Evolutionary conservation across 2,329 filamentous ascomycete species (phyloP), one percentile per base, ranked within the genome.

Genomic region (Nemania bipapillata): DNA sequence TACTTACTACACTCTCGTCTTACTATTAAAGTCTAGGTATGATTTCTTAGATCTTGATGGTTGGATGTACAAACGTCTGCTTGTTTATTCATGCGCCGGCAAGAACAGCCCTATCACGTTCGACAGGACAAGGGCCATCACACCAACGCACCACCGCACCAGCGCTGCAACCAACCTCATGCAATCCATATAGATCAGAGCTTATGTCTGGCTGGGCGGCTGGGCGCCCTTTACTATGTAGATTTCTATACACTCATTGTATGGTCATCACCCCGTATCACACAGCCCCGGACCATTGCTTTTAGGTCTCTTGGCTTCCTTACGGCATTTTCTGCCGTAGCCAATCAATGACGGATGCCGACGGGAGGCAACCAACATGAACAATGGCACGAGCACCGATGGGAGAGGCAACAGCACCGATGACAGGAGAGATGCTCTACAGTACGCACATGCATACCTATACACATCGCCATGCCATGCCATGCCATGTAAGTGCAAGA

Each of bases 281-380:
- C 66, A 69, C 66, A 30, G 56, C 66, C 62, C 57, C 66, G 42
- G 30, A 30, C 52, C 62, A 57, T 65, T 15, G 35, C 50, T 40
- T 37, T 35, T 49, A 37, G 17, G 53, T 32, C 40, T 52, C 66
- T 65, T 68, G 62, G 66, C 62, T 58, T 28, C 32, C 49, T n/a
- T 49, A 35, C 47, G 7, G 55, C 35, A 40, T 57, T 24, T 15
- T 32, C n/a, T 15, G 22, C 9, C 11, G 30, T 49, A 32, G 37
- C 66, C 66, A 69, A 69, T 69, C 66, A 62, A 49, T 24, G 20
- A 12, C 17, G 20, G 30, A 37, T 40, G 30, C 22, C 3, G 2
- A 53, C 57, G 53, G 63, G 57, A 69, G 63, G 62, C 63, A 69
- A 26, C 66, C 66, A 54, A 69, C 53, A 12, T 32, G 30, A 32